phyloP scores from a whole-genome alignment of 2,329 filamentous ascomycete species.

The Claviceps sp. region DNA sequence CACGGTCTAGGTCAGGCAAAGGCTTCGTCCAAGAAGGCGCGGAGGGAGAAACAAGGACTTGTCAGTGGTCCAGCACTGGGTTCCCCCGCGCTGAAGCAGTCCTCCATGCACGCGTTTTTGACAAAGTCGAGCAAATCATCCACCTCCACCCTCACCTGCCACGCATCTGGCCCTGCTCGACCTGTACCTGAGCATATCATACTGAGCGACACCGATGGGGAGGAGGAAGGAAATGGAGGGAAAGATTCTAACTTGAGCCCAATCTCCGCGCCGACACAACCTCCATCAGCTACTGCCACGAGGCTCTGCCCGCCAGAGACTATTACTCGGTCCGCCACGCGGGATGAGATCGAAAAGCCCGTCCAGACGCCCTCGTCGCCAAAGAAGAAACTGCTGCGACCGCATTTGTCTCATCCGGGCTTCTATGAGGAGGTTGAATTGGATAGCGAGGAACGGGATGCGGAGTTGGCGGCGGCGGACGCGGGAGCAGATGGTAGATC shows the following conservation, averaged over 20 bases:
- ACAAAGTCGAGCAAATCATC: not conserved
- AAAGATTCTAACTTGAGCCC: conserved; percentile 9
- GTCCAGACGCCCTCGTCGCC: conserved; percentile 2
- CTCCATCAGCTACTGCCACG: not conserved
- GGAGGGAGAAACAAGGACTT: not conserved
- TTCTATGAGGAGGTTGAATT: conserved; percentile 24
- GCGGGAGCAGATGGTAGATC: conserved; percentile 6
- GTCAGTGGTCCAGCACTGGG: not conserved
- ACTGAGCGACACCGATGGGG: not conserved
- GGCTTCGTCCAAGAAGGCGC: not conserved
- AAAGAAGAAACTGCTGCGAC: conserved; percentile 27
- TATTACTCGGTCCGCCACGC: not conserved
- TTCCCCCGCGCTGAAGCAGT: conserved; percentile 17
- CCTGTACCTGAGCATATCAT: not conserved
- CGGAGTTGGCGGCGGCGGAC: conserved; percentile 7
- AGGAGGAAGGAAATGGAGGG: not conserved
- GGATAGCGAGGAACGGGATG: conserved; percentile 14
- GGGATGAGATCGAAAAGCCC: conserved; percentile 1
- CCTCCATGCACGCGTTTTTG: conserved; percentile 19
- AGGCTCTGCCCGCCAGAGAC: not conserved
- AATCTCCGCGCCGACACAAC: not conserved
- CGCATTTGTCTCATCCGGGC: conserved; percentile 22
- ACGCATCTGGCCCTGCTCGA: not conserved
- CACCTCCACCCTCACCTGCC: not conserved
- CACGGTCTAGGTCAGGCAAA: conserved; percentile 8